phyloP scores from a whole-genome alignment of 2,329 filamentous ascomycete genomes.

The Aspergillus ochraceoroseus region DNA sequence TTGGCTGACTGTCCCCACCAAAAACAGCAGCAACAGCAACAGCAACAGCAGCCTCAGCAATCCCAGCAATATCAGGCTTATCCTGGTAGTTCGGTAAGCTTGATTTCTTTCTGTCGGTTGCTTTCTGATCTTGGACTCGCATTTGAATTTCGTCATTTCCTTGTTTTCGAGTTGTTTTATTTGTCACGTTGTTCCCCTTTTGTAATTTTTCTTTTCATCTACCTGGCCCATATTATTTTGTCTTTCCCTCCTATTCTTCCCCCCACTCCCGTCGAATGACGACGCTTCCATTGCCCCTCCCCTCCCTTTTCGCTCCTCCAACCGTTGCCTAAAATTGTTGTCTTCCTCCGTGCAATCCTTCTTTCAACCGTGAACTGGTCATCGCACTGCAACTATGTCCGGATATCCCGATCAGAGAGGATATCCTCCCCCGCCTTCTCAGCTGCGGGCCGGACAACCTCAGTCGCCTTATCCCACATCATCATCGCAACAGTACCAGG shows the following conservation, averaged over 20 bases:
- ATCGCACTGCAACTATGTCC: constrained; percentile 31
- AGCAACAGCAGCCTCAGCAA: constrained; percentile 14
- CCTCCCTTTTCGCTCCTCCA: constrained; percentile 5
- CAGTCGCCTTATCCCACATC: constrained; percentile 38
- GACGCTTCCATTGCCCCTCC: constrained; percentile 15
- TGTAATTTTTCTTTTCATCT: constrained; percentile 13
- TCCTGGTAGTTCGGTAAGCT: constrained; percentile 40
- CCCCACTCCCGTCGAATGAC: constrained; percentile 16
- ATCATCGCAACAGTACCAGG: constrained; percentile 33
- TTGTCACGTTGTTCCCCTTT: constrained; percentile 12
- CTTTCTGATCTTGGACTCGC: constrained; percentile 8
- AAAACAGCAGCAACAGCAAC: constrained; percentile 4
- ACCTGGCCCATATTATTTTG: constrained; percentile 6
- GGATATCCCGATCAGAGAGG: constrained; percentile 34
- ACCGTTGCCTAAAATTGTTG: constrained; percentile 3
- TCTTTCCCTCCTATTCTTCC: constrained; percentile 10
- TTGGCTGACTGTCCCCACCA: too few species aligned
- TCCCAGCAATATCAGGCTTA: constrained; percentile 54
- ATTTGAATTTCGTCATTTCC: constrained; percentile 1
- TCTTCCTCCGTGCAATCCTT: constrained; percentile 10
- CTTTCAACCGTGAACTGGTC: constrained; percentile 16
- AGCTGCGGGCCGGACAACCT: constrained; percentile 29
- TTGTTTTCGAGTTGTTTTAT: constrained; percentile 3
- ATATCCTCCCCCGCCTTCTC: constrained; percentile 29
- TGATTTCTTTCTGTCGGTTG: constrained; percentile 17